Conservation (phyloP, 257 asterid species). For the Solanum chmielewskii region DNA sequence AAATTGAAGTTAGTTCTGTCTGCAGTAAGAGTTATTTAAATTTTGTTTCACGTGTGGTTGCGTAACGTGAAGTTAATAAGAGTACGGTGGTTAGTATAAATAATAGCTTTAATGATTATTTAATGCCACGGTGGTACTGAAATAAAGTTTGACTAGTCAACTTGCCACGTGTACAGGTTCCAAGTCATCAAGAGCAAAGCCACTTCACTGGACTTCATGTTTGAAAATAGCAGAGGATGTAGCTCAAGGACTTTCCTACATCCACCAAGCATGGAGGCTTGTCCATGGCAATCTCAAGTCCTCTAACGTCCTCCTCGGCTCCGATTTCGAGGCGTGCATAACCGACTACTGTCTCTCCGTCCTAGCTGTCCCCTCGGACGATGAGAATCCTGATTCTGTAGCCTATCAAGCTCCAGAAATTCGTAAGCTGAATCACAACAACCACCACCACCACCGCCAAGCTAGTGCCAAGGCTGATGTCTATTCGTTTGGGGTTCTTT, state of each 20-base stretch:
- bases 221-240: constrained; percentile 69
- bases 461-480: constrained; percentile 62
- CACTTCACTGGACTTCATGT: constrained; percentile 84
- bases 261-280: constrained; percentile 97
- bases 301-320: constrained; percentile 64
- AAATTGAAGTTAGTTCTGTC: not conserved
- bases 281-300: constrained; percentile 86
- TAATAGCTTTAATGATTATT: not conserved
- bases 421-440: constrained; percentile 16
- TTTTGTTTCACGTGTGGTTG: not conserved
- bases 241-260: constrained; percentile 77
- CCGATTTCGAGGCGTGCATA: constrained; percentile 72
- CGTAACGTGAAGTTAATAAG: not conserved
- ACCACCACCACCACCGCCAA: constrained; percentile 15
- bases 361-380: constrained; percentile 11
- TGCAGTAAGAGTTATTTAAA: not conserved
- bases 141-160: not conserved
- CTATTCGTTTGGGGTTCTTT: constrained; percentile 66
- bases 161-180: constrained; percentile 25
- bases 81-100: not conserved
- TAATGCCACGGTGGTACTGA: not conserved
- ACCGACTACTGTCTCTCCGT: constrained; percentile 60
- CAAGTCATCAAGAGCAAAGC: constrained; percentile 58
- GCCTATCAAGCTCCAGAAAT: constrained; percentile 65
- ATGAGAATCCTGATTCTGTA: constrained; percentile 27